Evolutionary conservation across 1,139 yeast genomes (phyloP), one percentile per base, ranked within the genome.

Genomic region (Zhuliangozyma parablackwelliae): DNA sequence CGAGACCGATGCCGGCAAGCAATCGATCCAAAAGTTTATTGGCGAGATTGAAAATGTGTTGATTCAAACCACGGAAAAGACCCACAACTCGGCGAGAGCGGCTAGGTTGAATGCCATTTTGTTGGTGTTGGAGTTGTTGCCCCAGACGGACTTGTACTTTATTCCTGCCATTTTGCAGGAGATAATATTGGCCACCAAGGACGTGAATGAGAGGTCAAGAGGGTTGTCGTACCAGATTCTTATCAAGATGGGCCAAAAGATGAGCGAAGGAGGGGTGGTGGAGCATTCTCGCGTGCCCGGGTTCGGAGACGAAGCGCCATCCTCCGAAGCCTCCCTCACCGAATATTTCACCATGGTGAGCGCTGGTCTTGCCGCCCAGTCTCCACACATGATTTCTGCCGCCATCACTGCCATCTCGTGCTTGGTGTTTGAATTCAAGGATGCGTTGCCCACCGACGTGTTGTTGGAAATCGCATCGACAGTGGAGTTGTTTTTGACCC

Each of bases 351-450:
- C 95, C 26, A 88, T 92, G 85, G 84, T 92, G 21, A 80, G 94
- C 61, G 98, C 97, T 32, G 99, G 98, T 64, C 72, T 94, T 48
- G 96, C 95, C 28, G 97, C 96, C 38, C 82, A 84, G 49, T 77
- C 94, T 30, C 92, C 95, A 26, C 96, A 90, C 60, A 90, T 90
- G 96, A 85, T 92, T 33, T 86, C 96, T 52, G 97, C 97, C 12
- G 83, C 97, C 11, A 81, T 94, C 47, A 88, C 96, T 7, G 95
- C 96, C 0, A 71, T 92, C 39, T 82, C 96, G 30, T 82, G 97
- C 54, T 69, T 90, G 37, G 74, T 92, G 31, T 92, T 80, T 59
- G 97, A 92, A 61, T 94, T 88, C 66, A 83, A 84, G 51, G 76
- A 76, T 40, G 65, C 69, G 33, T 63, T 84, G 48, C 73, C 79